Evolutionary conservation across 2,329 filamentous ascomycete genomes (phyloP), one percentile per base, ranked within the genome.

Genomic region (Aspergillus sp.): DNA sequence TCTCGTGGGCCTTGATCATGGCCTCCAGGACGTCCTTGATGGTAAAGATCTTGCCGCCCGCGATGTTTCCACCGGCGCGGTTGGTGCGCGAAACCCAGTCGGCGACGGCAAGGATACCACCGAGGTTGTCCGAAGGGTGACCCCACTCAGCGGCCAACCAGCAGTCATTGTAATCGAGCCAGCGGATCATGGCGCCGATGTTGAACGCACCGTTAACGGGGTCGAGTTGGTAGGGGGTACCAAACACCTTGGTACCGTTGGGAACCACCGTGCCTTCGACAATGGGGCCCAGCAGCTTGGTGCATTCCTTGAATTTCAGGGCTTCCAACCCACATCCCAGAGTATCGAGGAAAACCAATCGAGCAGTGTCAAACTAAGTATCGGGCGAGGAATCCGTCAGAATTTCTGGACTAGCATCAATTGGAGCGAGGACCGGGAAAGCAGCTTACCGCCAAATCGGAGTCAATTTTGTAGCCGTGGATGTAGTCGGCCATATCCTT

Each of bases 121-220:
- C 95, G 69, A 99, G 80, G 84, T 99, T 99, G 83, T 99, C 95
- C 4, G 93, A 97, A 63, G 95, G 95, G 79, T 99, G 95, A 60
- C 95, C 95, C 95, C 95, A 99, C 82, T 99, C 95, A 58, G 95
- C 95, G 49, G 94, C 95, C 65, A 98, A 85, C 95, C 94, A 99
- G 87, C 95, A 98, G 85, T 99, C 95, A 78, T 99, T 99, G 86
- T 98, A 99, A 82, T 99, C 95, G 72, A 99, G 87, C 95, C 95
- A 99, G 75, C 95, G 87, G 81, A 99, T 96, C 89, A 96, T 96
- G 72, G 95, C 90, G 71, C 95, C 95, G 71, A 99, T 98, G 85
- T 98, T 98, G 87, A 99, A 98, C 65, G 95, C 95, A 64, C 90
- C 95, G 71, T 94, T 94, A 75, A 98, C 88, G 45, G 95, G 95